Percentiles rank a stretch among this genome's conserved stretches.
phyloP scores from a whole-genome alignment of 2,329 filamentous ascomycete species.

The Diplocarpon rosae region DNA sequence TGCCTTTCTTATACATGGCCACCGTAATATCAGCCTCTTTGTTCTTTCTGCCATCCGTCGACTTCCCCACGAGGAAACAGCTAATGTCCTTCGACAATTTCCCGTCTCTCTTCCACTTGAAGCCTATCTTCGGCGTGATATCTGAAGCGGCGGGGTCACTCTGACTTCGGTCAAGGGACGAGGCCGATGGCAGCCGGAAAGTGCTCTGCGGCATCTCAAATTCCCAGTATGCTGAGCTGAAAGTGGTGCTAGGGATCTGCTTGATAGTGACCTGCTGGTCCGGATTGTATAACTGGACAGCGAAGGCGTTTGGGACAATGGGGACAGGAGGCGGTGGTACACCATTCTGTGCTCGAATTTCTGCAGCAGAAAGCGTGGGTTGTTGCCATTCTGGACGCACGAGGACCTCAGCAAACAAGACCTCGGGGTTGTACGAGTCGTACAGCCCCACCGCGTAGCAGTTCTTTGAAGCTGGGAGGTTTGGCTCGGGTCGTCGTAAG shows the following conservation, averaged over 20 bases:
- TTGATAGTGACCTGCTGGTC: conserved; percentile 69
- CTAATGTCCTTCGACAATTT: conserved; percentile 79
- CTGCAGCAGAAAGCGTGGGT: conserved; percentile 68
- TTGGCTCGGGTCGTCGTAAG: conserved; percentile 65
- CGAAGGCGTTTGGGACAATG: conserved; percentile 65
- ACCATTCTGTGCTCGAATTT: conserved; percentile 61
- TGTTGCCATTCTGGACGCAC: conserved; percentile 79
- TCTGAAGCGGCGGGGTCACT: conserved; percentile 44
- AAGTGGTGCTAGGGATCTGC: conserved; percentile 34
- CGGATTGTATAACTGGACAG: conserved; percentile 86
- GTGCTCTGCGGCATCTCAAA: conserved; percentile 84
- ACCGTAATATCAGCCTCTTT: conserved; percentile 93
- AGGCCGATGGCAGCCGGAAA: conserved; percentile 71
- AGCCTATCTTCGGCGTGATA: conserved; percentile 63
- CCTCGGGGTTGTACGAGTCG: conserved; percentile 68
- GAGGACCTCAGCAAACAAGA: conserved; percentile 80
- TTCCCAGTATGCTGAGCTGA: conserved; percentile 67
- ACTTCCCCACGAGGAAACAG: conserved; percentile 75
- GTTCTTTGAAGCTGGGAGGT: conserved; percentile 59
- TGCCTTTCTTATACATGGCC: conserved; percentile 69
- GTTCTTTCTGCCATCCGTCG: conserved; percentile 60
- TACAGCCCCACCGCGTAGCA: conserved; percentile 80
- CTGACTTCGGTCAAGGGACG: conserved; percentile 64
- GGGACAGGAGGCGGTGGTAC: conserved; percentile 56
- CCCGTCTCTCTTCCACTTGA: conserved; percentile 83